Evolutionary conservation across 2,329 filamentous ascomycete species (phyloP).

Genomic region (Didymella exigua): DNA sequence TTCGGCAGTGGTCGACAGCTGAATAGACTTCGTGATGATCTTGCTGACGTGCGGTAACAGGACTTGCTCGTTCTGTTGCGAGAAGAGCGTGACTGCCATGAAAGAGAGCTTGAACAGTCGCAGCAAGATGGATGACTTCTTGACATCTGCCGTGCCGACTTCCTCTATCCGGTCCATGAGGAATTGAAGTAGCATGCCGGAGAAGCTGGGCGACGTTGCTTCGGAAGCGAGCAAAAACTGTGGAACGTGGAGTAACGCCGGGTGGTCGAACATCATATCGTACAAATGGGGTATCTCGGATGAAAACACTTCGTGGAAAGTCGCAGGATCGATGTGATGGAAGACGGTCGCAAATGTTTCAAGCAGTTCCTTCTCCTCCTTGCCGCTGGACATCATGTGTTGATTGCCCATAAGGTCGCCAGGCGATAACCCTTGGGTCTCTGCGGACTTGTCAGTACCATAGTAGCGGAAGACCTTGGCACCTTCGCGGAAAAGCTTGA

Average conservation of each 20-base stretch:
- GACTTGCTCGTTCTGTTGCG: slow-evolving; percentile 92
- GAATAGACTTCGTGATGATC: slow-evolving; percentile 96
- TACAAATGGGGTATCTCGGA: slow-evolving; percentile 96
- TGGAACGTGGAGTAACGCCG: slow-evolving; percentile 88
- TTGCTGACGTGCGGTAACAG: slow-evolving; percentile 94
- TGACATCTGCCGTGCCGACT: slow-evolving; percentile 88
- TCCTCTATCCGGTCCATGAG: slow-evolving; percentile 96
- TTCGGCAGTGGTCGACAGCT: slow-evolving; percentile 91
- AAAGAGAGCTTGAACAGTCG: slow-evolving; percentile 97
- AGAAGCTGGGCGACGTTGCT: slow-evolving; percentile 95
- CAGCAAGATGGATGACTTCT: slow-evolving; percentile 89
- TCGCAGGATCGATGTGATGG: slow-evolving; percentile 96
- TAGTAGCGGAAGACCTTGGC: slow-evolving; percentile 98
- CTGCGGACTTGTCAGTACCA: slow-evolving; percentile 80
- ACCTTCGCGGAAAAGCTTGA: slow-evolving; percentile 96
- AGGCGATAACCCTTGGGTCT: slow-evolving; percentile 77
- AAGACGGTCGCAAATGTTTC: slow-evolving; percentile 99
- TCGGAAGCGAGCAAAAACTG: slow-evolving; percentile 99
- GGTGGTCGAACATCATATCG: slow-evolving; percentile 97
- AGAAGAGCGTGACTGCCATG: slow-evolving; percentile 98
- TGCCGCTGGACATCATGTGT: slow-evolving; percentile 90
- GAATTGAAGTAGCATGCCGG: slow-evolving; percentile 96
- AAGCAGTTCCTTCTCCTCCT: slow-evolving; percentile 95
- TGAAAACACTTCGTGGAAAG: slow-evolving; percentile 98
- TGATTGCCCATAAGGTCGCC: slow-evolving; percentile 94